phyloP scores from a whole-genome alignment of 2,329 filamentous ascomycete genomes.

The Claviceps humidiphila region DNA sequence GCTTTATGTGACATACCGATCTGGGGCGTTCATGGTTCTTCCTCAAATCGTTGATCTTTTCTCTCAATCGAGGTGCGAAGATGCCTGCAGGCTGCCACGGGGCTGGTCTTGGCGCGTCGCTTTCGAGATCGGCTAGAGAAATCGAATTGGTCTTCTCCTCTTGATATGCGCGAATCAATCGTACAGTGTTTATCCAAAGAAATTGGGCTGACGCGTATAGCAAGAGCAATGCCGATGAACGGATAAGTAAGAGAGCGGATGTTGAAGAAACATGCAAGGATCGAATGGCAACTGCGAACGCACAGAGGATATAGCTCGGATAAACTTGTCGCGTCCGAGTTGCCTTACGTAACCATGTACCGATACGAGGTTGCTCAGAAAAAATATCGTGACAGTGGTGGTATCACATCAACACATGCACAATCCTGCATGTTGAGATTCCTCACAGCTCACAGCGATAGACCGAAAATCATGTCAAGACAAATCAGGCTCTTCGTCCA shows the following conservation, averaged over 20 bases:
- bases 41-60: slow-evolving; percentile 16
- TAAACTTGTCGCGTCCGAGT: slow-evolving; percentile 8
- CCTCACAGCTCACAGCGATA: not conserved
- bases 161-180: not conserved
- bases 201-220: not conserved
- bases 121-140: not conserved
- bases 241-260: not conserved
- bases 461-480: not conserved
- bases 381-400: not conserved
- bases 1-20: slow-evolving; percentile 31
- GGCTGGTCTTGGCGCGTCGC: not conserved
- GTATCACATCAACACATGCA: not conserved
- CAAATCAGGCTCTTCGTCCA: slow-evolving; percentile 15
- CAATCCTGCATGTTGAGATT: not conserved
- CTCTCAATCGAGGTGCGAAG: not conserved
- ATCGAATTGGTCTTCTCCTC: not conserved
- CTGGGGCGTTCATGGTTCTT: slow-evolving; percentile 37
- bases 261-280: not conserved
- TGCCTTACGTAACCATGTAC: too few relatives aligned
- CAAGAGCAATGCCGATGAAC: not conserved
- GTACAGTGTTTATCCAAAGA: slow-evolving; percentile 2
- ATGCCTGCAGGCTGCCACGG: not conserved
- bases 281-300: not conserved
- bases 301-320: slow-evolving; percentile 17
- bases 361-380: too few relatives aligned